These are phyloP conservation scores for Bipolaris gigantea DNA, from an alignment of 2,329 filamentous ascomycete species.

Conservation along the genomic window DNA sequence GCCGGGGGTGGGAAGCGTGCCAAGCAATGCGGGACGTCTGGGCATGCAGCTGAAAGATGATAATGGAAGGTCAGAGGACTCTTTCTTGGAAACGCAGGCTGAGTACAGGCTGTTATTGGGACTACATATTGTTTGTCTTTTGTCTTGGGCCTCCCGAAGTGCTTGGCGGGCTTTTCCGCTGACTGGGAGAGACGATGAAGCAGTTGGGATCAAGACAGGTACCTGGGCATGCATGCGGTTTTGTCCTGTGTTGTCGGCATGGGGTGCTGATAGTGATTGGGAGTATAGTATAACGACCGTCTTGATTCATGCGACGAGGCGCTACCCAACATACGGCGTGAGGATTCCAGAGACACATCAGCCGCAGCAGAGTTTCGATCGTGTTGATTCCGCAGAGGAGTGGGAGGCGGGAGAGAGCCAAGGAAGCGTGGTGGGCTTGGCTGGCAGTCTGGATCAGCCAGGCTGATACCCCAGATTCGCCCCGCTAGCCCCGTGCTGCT, in stretches of 20 bases:
- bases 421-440: constrained; percentile 33
- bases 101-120: constrained; percentile 8
- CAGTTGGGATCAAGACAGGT: constrained; percentile 3
- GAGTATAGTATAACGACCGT: constrained; percentile 2
- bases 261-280: constrained; percentile 6
- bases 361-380: not conserved
- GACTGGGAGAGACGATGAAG: constrained; percentile 9
- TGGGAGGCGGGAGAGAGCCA: constrained; percentile 28
- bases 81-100: constrained; percentile 23
- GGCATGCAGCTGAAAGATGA: constrained; percentile 32
- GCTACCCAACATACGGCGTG: not conserved
- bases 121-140: constrained; percentile 5
- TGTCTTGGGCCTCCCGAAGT: constrained; percentile 1
- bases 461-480: constrained; percentile 28
- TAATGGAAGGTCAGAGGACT: constrained; percentile 24
- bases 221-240: not conserved
- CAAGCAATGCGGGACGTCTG: constrained; percentile 35
- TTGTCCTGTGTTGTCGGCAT: constrained; percentile 3
- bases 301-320: constrained; percentile 5
- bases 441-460: constrained; percentile 40
- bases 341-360: not conserved
- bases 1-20: constrained; percentile 27
- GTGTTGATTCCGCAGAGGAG: constrained; percentile 11
- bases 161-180: constrained; percentile 1
- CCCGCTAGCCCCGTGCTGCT: constrained; percentile 5